phyloP scores from a whole-genome alignment of 2,329 filamentous ascomycete genomes.

The Fusarium poae region DNA sequence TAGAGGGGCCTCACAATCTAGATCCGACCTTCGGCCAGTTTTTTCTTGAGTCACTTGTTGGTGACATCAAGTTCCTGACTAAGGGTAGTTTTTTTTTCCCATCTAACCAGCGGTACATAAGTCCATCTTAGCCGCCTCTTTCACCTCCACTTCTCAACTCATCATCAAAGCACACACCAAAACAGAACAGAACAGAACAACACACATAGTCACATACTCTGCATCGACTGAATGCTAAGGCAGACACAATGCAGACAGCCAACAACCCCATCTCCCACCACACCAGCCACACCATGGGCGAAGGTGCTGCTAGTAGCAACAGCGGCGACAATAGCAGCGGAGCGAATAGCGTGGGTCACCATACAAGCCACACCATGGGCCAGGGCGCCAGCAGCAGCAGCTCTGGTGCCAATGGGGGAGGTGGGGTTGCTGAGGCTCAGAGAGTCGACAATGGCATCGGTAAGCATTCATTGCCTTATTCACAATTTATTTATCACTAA shows the following conservation, averaged over 20 bases:
- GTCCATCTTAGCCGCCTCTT: slow-evolving; percentile 6
- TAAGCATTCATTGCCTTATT: too few relatives aligned
- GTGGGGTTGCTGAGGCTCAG: slow-evolving; percentile 30
- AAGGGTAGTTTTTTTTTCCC: not conserved
- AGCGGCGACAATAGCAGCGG: slow-evolving; percentile 40
- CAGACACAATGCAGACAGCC: slow-evolving; percentile 41
- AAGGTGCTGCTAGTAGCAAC: slow-evolving; percentile 47
- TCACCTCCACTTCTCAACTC: slow-evolving; percentile 7
- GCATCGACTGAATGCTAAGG: slow-evolving; percentile 32
- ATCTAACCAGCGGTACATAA: slow-evolving; percentile 1
- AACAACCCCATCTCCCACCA: slow-evolving; percentile 48
- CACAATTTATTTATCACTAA: too few relatives aligned
- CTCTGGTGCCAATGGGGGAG: slow-evolving; percentile 26
- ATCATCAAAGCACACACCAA: not conserved
- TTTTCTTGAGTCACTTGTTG: slow-evolving; percentile 12
- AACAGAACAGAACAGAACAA: not conserved
- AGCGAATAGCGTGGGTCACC: slow-evolving; percentile 37
- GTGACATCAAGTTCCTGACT: slow-evolving; percentile 1
- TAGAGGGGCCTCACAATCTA: not conserved
- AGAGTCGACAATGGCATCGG: slow-evolving; percentile 4
- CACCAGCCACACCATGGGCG: slow-evolving; percentile 49
- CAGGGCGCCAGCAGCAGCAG: slow-evolving; percentile 37
- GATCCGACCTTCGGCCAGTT: slow-evolving; percentile 15
- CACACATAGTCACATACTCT: slow-evolving; percentile 8
- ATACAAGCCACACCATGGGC: slow-evolving; percentile 41